Base-by-base conservation (phyloP, 805 yeast species). In the Metschnikowia rubicola region DNA sequence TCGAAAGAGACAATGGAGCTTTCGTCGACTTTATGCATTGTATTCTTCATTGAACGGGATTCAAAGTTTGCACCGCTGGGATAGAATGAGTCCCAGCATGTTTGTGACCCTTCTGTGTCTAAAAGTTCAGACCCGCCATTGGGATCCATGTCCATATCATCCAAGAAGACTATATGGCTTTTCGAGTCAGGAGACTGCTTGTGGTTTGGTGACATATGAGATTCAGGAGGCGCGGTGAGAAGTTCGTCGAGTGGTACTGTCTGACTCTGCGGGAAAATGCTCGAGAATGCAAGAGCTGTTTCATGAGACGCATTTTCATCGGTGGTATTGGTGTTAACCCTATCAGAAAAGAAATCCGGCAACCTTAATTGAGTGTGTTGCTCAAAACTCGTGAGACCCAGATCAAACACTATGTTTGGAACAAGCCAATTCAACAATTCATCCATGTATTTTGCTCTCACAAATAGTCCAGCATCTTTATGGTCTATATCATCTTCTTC, bases 361-460 rank as follows among this genome's bases (percentile, higher is more conserved):
- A 48, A 40, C 8, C 41, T 48, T 31, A 60, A 43, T 28, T 48
- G 51, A 8, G 58, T 35, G 7, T 37, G 47, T 10, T 42, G 44
- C 19, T 52, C 56, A 30, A 55, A 43, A 11, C 55, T 38, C 21
- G 57, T 58, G 37, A 63, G 53, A 0, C 74, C 75, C 40, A 60
- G 48, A 45, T 70, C 75, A 50, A 64, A 72, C 5, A 71, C 60
- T 36, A 71, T 63, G 42, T 70, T 71, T 3, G 77, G 74, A 17
- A 68, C 72, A 31, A 77, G 66, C 61, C 66, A 72, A 30, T 60
- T 64, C 30, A 71, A 57, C 30, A 68, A 63, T 34, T 65, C 71
- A 37, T 66, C 64, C 35, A 72, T 52, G 42, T 66, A 51, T 5
- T 56, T 59, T 6, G 52, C 13, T 41, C 61, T 67, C 0, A 67